Conservation (phyloP, 352 stramenopile genomes). For the Pythium aristosporum region DNA sequence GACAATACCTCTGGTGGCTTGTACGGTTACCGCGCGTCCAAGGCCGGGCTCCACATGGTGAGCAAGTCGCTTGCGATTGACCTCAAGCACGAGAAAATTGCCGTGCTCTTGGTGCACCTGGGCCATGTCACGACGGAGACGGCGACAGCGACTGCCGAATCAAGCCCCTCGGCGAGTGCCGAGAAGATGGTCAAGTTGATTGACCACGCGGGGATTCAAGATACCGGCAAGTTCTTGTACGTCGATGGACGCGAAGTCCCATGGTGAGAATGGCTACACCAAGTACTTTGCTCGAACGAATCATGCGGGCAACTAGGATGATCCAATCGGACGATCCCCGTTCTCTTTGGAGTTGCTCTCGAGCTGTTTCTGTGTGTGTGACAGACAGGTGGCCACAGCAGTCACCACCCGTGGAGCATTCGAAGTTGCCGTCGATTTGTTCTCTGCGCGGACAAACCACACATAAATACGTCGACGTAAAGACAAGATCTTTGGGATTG, state of each 20-base stretch:
- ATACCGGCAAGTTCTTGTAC: constrained; percentile 12
- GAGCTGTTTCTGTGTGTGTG: too few relatives aligned
- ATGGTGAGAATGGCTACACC: constrained; percentile 30
- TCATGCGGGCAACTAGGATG: background rate
- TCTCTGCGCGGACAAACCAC: too few relatives aligned
- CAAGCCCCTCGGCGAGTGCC: background rate
- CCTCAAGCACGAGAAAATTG: constrained; percentile 23
- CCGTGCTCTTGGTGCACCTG: constrained; percentile 15
- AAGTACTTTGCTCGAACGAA: too few relatives aligned
- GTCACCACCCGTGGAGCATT: too few relatives aligned
- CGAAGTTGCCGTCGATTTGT: too few relatives aligned
- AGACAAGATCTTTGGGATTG: too few relatives aligned
- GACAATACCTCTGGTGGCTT: constrained; percentile 19
- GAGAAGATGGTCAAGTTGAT: background rate
- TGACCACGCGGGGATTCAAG: background rate
- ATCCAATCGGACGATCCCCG: too few relatives aligned
- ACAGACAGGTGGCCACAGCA: too few relatives aligned
- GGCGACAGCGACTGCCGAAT: background rate
- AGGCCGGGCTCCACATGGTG: constrained; percentile 39
- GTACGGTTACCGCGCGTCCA: constrained; percentile 44
- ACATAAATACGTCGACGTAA: too few relatives aligned
- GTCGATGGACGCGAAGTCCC: constrained; percentile 18
- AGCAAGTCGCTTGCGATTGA: constrained; percentile 28
- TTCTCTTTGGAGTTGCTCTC: too few relatives aligned
- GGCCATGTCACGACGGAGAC: constrained; percentile 24